Evolutionary conservation across 1,139 yeast genomes (phyloP), one percentile per base, ranked within the genome.

Genomic region (Sugiyamaella pinicola): DNA sequence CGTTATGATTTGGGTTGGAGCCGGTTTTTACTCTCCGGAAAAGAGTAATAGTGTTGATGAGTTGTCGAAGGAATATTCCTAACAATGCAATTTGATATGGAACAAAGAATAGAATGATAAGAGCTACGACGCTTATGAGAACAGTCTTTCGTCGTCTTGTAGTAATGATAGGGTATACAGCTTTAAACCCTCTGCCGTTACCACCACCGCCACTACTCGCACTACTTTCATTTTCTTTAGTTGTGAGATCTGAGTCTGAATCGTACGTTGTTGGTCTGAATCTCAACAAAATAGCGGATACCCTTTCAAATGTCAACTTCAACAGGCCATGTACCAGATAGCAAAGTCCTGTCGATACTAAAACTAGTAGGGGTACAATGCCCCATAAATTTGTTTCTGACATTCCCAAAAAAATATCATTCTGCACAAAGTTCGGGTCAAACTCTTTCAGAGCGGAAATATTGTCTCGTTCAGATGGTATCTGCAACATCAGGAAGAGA

Each of bases 351-450:
- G 80, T 65, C 0, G 87, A 75, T 56, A 83, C 73, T 5, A 77
- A 49, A 43, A 78, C 72, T 55, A 84, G 77, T 1, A 84, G 33
- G 1, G 85, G 77, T 0, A 87, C 88, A 38, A 84, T 63, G 53
- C 80, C 77, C 43, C 82, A 66, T 28, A 75, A 71, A 8, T 68
- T 42, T 10, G 51, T 61, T 53, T 84, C 87, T 52, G 82, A 81
- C 5, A 84, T 67, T 0, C 95, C 93, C 52, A 87, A 67, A 60
- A 77, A 84, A 60, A 79, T 81, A 8, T 65, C 67, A 21, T 59
- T 59, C 31, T 59, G 64, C 67, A 63, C 55, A 71, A 74, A 49
- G 65, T 58, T 49, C 2, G 62, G 44, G 49, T 51, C 38, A 46
- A 61, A 59, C 8, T 54, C 53, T 7, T 53, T 40, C 43, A 63